phyloP scores from a whole-genome alignment of 2,329 filamentous ascomycete species.

The Colletotrichum truncatum region DNA sequence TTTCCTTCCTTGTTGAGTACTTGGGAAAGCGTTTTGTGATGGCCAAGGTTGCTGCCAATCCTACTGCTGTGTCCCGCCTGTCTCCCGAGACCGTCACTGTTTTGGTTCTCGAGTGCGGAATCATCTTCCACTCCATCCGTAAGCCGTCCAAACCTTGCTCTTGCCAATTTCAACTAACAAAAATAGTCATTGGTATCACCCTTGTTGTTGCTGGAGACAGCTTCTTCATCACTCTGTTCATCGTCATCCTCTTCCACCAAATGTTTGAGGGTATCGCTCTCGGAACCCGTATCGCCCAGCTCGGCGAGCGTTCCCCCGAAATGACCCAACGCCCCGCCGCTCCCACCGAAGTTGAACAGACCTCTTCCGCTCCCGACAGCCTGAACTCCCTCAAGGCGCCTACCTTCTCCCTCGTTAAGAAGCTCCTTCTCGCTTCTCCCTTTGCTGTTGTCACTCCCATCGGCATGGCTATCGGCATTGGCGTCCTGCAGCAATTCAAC shows the following conservation, averaged over 20 bases:
- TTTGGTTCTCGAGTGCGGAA: conserved; percentile 76
- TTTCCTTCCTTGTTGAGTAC: conserved; percentile 79
- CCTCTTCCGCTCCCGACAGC: conserved; percentile 17
- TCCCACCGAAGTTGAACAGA: conserved; percentile 38
- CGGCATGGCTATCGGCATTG: conserved; percentile 84
- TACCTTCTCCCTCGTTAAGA: conserved; percentile 52
- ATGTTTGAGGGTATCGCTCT: conserved; percentile 82
- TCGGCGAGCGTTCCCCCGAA: conserved; percentile 47
- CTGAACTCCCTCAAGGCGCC: conserved; percentile 15
- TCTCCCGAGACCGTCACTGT: conserved; percentile 66
- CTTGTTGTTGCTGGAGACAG: conserved; percentile 67
- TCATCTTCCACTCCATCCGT: conserved; percentile 79
- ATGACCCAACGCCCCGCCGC: background rate
- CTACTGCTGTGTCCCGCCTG: conserved; percentile 33
- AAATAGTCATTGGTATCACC: conserved; percentile 68
- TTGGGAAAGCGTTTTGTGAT: conserved; percentile 66
- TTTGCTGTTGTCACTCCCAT: conserved; percentile 80
- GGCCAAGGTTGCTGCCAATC: conserved; percentile 37
- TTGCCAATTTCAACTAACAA: conserved; percentile 20
- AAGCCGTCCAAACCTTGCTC: conserved; percentile 38
- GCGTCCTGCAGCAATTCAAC: conserved; percentile 76
- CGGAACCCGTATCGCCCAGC: conserved; percentile 73
- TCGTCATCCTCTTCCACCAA: conserved; percentile 81
- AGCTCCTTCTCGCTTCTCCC: conserved; percentile 67
- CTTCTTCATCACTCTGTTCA: conserved; percentile 65